Evolutionary conservation across 2,329 filamentous ascomycete genomes (phyloP).

Genomic region (Ophiostoma sp.): DNA sequence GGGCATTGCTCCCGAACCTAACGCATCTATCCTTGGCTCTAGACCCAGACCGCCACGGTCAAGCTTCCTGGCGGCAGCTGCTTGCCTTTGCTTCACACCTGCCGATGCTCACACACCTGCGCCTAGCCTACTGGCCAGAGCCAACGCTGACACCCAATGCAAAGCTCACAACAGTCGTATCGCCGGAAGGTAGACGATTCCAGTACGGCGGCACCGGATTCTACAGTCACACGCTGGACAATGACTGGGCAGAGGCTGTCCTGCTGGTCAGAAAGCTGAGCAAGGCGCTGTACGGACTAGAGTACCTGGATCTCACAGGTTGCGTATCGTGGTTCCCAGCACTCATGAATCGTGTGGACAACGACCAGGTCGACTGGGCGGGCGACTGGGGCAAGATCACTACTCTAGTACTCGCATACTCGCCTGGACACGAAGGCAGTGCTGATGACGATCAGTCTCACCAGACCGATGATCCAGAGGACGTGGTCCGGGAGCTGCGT

Average conservation of each 20-base stretch:
- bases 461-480: neutral
- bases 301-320: slow-evolving; percentile 57
- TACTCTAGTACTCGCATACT: slow-evolving; percentile 24
- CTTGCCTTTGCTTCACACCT: slow-evolving; percentile 49
- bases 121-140: slow-evolving; percentile 57
- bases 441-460: neutral
- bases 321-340: slow-evolving; percentile 52
- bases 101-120: slow-evolving; percentile 53
- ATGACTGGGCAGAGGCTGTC: slow-evolving; percentile 56
- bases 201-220: slow-evolving; percentile 51
- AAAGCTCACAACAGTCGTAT: slow-evolving; percentile 43
- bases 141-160: slow-evolving; percentile 54
- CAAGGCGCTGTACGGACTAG: slow-evolving; percentile 50
- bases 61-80: slow-evolving; percentile 54
- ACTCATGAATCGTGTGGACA: slow-evolving; percentile 39
- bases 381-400: slow-evolving; percentile 28
- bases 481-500: neutral
- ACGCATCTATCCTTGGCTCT: slow-evolving; percentile 57
- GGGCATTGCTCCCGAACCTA: slow-evolving; percentile 48
- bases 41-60: slow-evolving; percentile 31
- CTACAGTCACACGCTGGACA: slow-evolving; percentile 54
- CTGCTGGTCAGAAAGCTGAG: slow-evolving; percentile 51
- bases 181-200: slow-evolving; percentile 40
- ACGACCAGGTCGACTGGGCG: slow-evolving; percentile 50
- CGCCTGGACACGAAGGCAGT: neutral